phyloP scores from a whole-genome alignment of 495 filamentous ascomycete genomes.

The Podospora didyma region DNA sequence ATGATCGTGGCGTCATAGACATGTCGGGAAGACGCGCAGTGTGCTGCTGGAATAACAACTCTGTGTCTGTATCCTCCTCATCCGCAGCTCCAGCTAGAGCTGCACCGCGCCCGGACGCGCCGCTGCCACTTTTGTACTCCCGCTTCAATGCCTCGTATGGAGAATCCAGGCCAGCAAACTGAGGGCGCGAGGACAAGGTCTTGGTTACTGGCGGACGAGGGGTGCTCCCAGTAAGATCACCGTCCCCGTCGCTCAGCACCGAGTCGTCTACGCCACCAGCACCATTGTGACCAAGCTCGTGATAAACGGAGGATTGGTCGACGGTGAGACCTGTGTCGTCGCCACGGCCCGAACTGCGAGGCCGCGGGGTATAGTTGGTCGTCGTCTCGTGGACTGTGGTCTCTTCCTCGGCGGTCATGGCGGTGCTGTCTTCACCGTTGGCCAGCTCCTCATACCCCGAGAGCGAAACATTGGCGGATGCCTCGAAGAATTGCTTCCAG shows the following conservation, averaged over 20 bases:
- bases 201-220: slow-evolving; percentile 46
- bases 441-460: slow-evolving; percentile 87
- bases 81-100: background rate
- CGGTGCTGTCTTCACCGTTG: slow-evolving; percentile 48
- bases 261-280: slow-evolving; percentile 45
- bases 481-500: slow-evolving; percentile 99
- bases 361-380: slow-evolving; percentile 39
- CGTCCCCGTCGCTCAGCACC: slow-evolving; percentile 46
- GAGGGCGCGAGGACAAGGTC: slow-evolving; percentile 32
- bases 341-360: slow-evolving; percentile 28
- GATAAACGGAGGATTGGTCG: slow-evolving; percentile 31
- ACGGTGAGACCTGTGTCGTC: slow-evolving; percentile 28
- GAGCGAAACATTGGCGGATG: slow-evolving; percentile 94
- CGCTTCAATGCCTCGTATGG: slow-evolving; percentile 63
- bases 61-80: slow-evolving; percentile 37
- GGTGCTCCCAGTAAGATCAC: slow-evolving; percentile 50
- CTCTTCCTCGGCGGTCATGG: slow-evolving; percentile 32
- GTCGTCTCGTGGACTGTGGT: slow-evolving; percentile 33
- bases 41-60: slow-evolving; percentile 39
- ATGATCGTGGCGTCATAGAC: slow-evolving; percentile 48
- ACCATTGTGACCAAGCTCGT: slow-evolving; percentile 21
- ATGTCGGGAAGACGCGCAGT: slow-evolving; percentile 51
- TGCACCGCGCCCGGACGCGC: slow-evolving; percentile 8
- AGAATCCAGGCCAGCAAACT: slow-evolving; percentile 60
- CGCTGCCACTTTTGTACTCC: slow-evolving; percentile 41